phyloP scores from a whole-genome alignment of 345 rosid species.

The Eucalyptus virginea region DNA sequence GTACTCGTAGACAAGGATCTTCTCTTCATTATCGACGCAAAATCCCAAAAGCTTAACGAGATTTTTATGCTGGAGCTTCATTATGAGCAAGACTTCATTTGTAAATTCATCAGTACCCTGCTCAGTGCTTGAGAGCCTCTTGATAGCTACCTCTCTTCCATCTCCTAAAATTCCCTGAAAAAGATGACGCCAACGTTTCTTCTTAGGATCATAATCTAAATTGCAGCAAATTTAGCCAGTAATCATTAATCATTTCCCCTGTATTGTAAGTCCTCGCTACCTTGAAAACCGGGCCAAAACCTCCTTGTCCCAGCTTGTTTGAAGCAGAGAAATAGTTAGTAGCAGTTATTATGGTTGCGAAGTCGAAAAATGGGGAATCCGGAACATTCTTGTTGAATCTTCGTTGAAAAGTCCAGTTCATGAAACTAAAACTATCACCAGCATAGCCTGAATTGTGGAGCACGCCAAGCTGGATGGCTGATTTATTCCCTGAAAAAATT shows the following conservation, averaged over 20 bases:
- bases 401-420: neutral
- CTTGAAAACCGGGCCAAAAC: slow-evolving; percentile 15
- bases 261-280: neutral
- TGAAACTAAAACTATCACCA: neutral
- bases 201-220: neutral
- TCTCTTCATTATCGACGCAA: slow-evolving; percentile 19
- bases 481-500: neutral
- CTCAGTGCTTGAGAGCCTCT: slow-evolving; percentile 12
- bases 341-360: slow-evolving; percentile 14
- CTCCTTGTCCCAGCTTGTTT: slow-evolving; percentile 9
- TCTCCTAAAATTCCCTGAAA: slow-evolving; percentile 31
- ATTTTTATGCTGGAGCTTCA: slow-evolving; percentile 45
- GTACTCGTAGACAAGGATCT: slow-evolving; percentile 42
- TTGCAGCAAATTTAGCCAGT: neutral
- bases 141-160: slow-evolving; percentile 42
- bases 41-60: slow-evolving; percentile 47
- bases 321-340: slow-evolving; percentile 18
- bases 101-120: slow-evolving; percentile 21
- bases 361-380: neutral
- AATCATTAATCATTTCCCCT: neutral
- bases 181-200: neutral
- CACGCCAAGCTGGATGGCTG: neutral
- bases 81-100: slow-evolving; percentile 22
- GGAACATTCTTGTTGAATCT: neutral
- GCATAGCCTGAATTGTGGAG: neutral